Conservation (phyloP, 441 rosid species). For the Brassica hybrid region DNA sequence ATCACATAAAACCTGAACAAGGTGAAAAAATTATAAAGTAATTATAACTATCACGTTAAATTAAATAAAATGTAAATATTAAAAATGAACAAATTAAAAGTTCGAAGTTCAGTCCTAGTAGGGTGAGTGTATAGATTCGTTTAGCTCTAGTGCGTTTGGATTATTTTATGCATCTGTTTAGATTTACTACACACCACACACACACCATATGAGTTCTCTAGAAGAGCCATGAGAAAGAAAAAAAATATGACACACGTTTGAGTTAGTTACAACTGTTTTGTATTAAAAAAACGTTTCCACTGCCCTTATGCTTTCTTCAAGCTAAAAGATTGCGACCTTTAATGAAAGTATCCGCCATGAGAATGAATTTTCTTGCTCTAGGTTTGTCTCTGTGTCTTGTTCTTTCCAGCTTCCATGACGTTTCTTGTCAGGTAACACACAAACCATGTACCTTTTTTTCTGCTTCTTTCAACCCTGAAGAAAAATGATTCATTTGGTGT, state of each 20-base stretch:
- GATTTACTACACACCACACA: background rate
- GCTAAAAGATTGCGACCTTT: conserved; percentile 12
- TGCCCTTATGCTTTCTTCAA: conserved; percentile 22
- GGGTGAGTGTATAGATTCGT: background rate
- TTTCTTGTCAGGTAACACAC: conserved; percentile 41
- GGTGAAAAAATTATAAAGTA: background rate
- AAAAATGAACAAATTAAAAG: background rate
- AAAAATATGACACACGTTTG: conserved; percentile 36
- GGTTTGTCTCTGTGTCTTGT: conserved; percentile 37
- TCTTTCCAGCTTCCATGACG: conserved; percentile 2
- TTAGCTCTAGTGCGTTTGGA: background rate
- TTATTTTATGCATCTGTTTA: background rate
- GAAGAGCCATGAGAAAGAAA: conserved; percentile 18
- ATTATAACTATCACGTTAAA: background rate
- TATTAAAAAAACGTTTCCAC: conserved; percentile 24
- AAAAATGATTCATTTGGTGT: background rate
- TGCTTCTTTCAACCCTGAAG: background rate
- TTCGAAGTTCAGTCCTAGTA: background rate
- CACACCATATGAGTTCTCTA: conserved; percentile 8
- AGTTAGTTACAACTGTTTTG: conserved; percentile 41
- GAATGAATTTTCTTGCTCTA: conserved; percentile 9
- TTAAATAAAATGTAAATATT: background rate
- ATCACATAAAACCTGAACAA: conserved; percentile 1
- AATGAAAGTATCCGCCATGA: conserved; percentile 19
- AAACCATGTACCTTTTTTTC: background rate